Evolutionary conservation across 2,329 filamentous ascomycete genomes (phyloP), one percentile per base, ranked within the genome.

Genomic region (Gnomoniopsis sp.): DNA sequence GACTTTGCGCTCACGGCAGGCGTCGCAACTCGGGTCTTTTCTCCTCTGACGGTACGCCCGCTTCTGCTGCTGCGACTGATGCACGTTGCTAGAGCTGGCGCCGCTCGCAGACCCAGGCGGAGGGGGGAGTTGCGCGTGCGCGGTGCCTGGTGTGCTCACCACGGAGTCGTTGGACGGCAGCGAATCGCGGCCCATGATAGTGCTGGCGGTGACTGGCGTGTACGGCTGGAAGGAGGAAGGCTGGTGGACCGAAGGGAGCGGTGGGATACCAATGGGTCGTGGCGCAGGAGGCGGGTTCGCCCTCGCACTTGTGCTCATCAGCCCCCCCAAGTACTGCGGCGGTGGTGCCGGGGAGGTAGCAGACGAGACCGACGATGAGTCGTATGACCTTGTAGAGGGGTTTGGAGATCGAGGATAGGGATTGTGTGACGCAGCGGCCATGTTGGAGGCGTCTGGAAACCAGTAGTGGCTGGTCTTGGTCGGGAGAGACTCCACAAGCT

Each of bases 11-110:
- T 99, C 95, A 61, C 95, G 85, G 72, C 95, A 99, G 53, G 95
- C 95, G 78, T 99, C 95, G 73, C 95, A 99, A 69, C 92, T 98
- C 1, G 95, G 95, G 68, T 99, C 95, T 71, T 99, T 99, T 66
- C 95, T 85, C 65, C 95, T 82, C 72, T 99, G 95, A 23, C 95
- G 87, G 76, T 98, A 99, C 2, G 95, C 93, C 70, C 95, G 82
- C 74, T 98, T 98, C 72, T 96, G 91, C 34, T 89, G 84, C 65
- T 90, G 88, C 64, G 33, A 30, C 38, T 53, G 53, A 30, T 55
- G 66, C 79, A 53, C 61, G 65, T 52, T 64, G 63, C 34, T 65
- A 59, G 48, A 65, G 64, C 61, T 63, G 41, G 81, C 77, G 23
- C 77, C 64, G 38, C 66, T 65, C 65, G 68, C 66, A 53, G 59